Conservation (phyloP, 2,329 filamentous ascomycete species). For the Cladosporium sphaerospermum region DNA sequence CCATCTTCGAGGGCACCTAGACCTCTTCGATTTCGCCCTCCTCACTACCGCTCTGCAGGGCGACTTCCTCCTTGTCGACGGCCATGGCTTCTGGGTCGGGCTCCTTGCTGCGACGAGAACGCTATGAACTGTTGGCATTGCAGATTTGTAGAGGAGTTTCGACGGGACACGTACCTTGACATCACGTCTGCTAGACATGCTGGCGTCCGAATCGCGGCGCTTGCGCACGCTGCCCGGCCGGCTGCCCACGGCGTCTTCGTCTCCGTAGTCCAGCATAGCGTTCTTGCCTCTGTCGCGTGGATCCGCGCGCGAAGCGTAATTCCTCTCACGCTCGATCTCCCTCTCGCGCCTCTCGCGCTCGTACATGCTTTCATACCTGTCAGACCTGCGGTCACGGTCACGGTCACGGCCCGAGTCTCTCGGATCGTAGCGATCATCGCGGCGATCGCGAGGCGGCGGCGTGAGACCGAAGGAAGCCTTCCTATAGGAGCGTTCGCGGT, state of each 20-base stretch:
- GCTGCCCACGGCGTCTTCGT: conserved; percentile 49
- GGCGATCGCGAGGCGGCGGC: conserved; percentile 28
- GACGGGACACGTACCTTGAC: conserved; percentile 34
- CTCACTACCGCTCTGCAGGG: conserved; percentile 80
- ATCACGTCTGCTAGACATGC: conserved; percentile 34
- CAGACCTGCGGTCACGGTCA: conserved; percentile 16
- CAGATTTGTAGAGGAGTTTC: not conserved
- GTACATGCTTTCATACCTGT: conserved; percentile 50
- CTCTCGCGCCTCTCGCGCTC: conserved; percentile 81
- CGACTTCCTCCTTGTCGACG: conserved; percentile 46
- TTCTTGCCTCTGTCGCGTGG: conserved; percentile 68
- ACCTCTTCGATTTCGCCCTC: conserved; percentile 95
- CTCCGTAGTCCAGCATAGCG: conserved; percentile 78
- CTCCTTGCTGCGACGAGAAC: conserved; percentile 20
- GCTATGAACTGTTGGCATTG: conserved; percentile 17
- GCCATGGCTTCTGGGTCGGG: conserved; percentile 17
- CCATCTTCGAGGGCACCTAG: conserved; percentile 22
- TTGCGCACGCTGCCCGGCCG: conserved; percentile 56
- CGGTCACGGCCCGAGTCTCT: conserved; percentile 26
- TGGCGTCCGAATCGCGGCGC: conserved; percentile 59
- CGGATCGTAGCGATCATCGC: conserved; percentile 20
- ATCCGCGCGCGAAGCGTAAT: conserved; percentile 76
- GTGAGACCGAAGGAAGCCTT: conserved; percentile 49
- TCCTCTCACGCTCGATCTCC: conserved; percentile 82
- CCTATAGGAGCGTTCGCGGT: conserved; percentile 88